Base-by-base conservation (phyloP, 2,329 filamentous ascomycete species). In the Alternaria arborescens region DNA sequence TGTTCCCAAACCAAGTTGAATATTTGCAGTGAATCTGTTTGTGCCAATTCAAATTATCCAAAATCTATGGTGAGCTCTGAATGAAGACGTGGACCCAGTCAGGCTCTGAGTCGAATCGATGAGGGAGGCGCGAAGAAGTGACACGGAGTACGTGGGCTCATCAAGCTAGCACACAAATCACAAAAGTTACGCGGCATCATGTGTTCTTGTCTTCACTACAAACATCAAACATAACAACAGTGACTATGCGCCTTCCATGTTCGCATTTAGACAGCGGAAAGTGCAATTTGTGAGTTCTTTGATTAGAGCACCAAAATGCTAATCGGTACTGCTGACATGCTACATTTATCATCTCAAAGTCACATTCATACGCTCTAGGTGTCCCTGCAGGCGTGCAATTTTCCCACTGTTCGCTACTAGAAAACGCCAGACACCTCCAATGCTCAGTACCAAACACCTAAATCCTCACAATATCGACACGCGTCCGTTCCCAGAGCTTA, bases 381-480 rank as follows among this genome's bases (percentile, higher is more conserved):
- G 40, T 42, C 22, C 46, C 30, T 36, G 30, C 11, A 36, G 30
- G 22, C 12, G 4, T 36, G 28, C 28, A 30, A 11, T 10, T 30
- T 30, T 30, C 28, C 28, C 28, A 11, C 16, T 53, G 40, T 18
- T 32, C 11, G 14, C 26, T 24, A 8, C 16, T 16, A 36, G 26
- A 16, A 32, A 41, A 54, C 38, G 26, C 52, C 38, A 43, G 40
- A 22, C 20, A 44, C 40, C 26, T 44, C 7, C 41, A 22, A 26
- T 47, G 34, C 32, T 40, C 43, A 14, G 7, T 36, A 42, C 16
- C 26, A 24, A 50, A n/a, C 43, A 42, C 24, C 54, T 58, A 71
- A 57, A 97, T 95, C 81, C 87, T 89, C 38, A 91, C 86, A 74
- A 99, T 91, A 78, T 99, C 94, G 22, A 97, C 92, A 64, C 94